These are phyloP conservation scores for Fomitopsis palustris DNA, from an alignment of 1,284 basidiomycete species.

Conservation along the genomic window DNA sequence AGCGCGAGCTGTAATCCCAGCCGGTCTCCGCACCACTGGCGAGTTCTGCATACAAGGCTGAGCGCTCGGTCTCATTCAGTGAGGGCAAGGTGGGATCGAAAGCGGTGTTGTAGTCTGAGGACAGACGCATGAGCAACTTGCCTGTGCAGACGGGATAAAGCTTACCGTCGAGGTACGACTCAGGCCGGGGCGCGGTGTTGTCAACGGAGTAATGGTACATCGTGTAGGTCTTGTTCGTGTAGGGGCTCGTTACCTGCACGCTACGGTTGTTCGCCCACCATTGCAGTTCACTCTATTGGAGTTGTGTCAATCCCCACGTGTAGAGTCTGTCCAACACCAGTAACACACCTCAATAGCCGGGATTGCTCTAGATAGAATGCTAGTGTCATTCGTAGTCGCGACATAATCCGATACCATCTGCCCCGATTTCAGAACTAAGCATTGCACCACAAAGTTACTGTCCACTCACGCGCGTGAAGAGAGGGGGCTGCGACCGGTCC, in stretches of 20 bases:
- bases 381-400: constrained; percentile 52
- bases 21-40: constrained; percentile 85
- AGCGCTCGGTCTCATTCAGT: constrained; percentile 58
- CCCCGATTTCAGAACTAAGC: background rate
- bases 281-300: constrained; percentile 72
- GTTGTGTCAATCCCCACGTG: no score
- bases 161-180: constrained; percentile 64
- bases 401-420: constrained; percentile 72
- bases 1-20: constrained; percentile 52
- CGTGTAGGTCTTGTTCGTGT: constrained; percentile 59
- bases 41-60: constrained; percentile 82
- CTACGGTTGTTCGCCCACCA: constrained; percentile 85
- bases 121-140: constrained; percentile 14
- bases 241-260: constrained; percentile 70
- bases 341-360: constrained; percentile 54
- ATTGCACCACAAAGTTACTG: background rate
- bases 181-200: constrained; percentile 88
- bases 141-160: background rate
- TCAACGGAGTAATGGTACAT: constrained; percentile 75
- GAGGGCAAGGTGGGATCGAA: constrained; percentile 53
- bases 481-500: constrained; percentile 86
- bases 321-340: no score
- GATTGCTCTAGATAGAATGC: constrained; percentile 61
- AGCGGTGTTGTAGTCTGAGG: constrained; percentile 73
- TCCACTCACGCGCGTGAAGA: constrained; percentile 69